These are phyloP conservation scores for Neonectria punicea DNA, from an alignment of 2,329 filamentous ascomycete genomes.

Conservation along the genomic window DNA sequence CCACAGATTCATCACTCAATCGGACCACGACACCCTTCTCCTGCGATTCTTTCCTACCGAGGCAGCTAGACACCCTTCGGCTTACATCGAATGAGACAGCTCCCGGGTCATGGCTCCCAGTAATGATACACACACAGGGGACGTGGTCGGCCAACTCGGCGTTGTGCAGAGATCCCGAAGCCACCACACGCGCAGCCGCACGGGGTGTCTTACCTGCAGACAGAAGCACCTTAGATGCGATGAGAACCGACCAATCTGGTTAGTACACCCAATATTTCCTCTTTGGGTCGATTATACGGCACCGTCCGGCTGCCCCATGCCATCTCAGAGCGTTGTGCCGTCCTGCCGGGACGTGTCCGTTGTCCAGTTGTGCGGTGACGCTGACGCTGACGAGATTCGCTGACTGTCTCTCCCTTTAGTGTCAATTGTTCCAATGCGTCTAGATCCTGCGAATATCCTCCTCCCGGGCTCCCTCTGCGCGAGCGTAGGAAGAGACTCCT, in stretches of 20 bases:
- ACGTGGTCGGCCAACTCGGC: neutral
- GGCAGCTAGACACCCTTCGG: neutral
- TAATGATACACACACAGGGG: neutral
- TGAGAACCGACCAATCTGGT: constrained; percentile 34
- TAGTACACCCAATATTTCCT: constrained; percentile 9
- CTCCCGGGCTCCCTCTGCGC: constrained; percentile 26
- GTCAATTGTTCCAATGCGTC: constrained; percentile 19
- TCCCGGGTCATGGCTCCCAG: neutral
- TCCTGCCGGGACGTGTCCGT: neutral
- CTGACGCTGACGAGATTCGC: neutral
- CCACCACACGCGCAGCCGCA: constrained; percentile 32
- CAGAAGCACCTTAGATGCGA: constrained; percentile 35
- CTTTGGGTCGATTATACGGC: constrained; percentile 19
- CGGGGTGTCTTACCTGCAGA: constrained; percentile 37
- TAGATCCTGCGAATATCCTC: constrained; percentile 28
- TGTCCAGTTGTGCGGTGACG: neutral
- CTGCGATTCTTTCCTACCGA: neutral
- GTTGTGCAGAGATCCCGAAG: constrained; percentile 13
- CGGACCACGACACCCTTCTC: neutral
- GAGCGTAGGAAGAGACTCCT: constrained; percentile 31
- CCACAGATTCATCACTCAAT: neutral
- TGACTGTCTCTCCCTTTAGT: constrained; percentile 20
- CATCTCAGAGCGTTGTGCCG: neutral
- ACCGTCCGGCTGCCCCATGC: neutral
- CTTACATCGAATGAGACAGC: neutral